Evolutionary conservation across 2,329 filamentous ascomycete genomes (phyloP).

Genomic region (Hymenoscyphus repandus): DNA sequence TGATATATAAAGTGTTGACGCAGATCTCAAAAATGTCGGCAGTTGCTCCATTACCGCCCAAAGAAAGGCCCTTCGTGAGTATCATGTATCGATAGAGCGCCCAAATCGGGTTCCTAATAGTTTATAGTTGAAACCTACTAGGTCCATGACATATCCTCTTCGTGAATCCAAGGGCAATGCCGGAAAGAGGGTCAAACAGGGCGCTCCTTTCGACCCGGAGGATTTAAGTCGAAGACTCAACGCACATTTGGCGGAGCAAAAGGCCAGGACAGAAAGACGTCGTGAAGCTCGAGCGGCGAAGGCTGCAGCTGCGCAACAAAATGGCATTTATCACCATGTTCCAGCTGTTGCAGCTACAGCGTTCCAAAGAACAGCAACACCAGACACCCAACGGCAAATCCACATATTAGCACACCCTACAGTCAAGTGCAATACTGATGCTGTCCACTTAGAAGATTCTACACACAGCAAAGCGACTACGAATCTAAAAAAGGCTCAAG

Average conservation of each 20-base stretch:
- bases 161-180: conserved; percentile 14
- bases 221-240: conserved; percentile 50
- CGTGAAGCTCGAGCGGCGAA: conserved; percentile 18
- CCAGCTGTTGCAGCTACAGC: conserved; percentile 50
- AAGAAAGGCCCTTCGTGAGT: conserved; percentile 8
- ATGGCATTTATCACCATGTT: conserved; percentile 41
- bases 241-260: conserved; percentile 46
- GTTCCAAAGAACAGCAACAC: conserved; percentile 49
- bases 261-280: conserved; percentile 31
- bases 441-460: conserved; percentile 24
- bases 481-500: conserved; percentile 18
- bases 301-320: conserved; percentile 11
- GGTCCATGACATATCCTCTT: conserved; percentile 25
- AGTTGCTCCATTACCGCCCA: background rate
- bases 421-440: conserved; percentile 38
- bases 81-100: background rate
- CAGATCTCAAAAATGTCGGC: background rate
- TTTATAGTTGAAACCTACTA: conserved; percentile 19
- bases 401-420: conserved; percentile 42
- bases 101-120: background rate
- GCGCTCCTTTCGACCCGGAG: conserved; percentile 45
- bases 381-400: conserved; percentile 36
- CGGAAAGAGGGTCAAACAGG: conserved; percentile 23
- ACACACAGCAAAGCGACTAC: conserved; percentile 8
- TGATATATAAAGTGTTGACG: background rate